Evolutionary conservation across 768 basidiomycete genomes (phyloP).

Genomic region (Cubamyces sp.): DNA sequence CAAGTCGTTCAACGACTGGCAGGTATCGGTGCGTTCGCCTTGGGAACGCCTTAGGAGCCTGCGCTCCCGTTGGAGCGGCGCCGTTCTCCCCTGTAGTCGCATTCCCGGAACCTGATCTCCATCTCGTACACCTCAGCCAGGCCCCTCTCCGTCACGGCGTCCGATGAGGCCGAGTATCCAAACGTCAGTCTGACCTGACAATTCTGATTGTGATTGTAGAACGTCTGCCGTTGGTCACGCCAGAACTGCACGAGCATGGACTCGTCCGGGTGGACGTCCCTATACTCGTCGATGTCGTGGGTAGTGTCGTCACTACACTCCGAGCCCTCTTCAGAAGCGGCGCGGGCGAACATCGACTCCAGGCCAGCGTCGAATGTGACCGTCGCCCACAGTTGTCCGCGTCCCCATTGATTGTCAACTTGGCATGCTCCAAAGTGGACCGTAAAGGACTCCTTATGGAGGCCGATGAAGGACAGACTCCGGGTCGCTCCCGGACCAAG

Average conservation of each 20-base stretch:
- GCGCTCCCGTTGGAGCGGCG: neutral
- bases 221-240: slow-evolving; percentile 5
- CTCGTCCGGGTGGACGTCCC: slow-evolving; percentile 13
- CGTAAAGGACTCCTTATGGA: slow-evolving; percentile 8
- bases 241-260: slow-evolving; percentile 19
- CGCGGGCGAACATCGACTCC: neutral
- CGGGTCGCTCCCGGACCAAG: slow-evolving; percentile 2
- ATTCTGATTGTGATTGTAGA: neutral
- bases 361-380: slow-evolving; percentile 15
- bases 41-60: no score
- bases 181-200: slow-evolving; percentile 16
- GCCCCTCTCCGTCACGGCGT: neutral
- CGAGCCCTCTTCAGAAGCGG: no score
- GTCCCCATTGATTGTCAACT: neutral
- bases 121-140: slow-evolving; percentile 22
- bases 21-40: no score
- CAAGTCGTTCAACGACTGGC: no score
- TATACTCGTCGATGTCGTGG: neutral
- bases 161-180: neutral
- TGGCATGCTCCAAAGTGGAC: slow-evolving; percentile 18
- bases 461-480: slow-evolving; percentile 14
- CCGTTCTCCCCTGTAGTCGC: neutral
- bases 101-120: slow-evolving; percentile 12
- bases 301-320: neutral
- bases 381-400: slow-evolving; percentile 17